Base-by-base conservation (phyloP, 495 filamentous ascomycete species). In the Penicillium mononematosum region DNA sequence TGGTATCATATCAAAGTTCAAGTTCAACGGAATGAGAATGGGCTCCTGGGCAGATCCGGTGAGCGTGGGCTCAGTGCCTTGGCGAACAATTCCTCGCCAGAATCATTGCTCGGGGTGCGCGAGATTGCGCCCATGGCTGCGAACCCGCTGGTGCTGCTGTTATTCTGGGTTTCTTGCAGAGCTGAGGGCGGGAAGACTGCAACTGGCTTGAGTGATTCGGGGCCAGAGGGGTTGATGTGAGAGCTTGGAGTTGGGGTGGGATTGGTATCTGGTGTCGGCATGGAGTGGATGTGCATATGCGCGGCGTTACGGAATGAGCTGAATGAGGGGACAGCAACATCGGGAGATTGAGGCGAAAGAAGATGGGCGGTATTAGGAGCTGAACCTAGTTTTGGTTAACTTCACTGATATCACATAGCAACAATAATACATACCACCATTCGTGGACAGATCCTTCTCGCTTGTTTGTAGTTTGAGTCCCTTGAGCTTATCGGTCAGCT, bases 51-150 rank as follows among this genome's bases (percentile, higher is more conserved):
- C 64, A 91, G 88, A 63, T 92, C 89, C 0, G 90, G 89, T 56
- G 87, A 88, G 32, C 88, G 81, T 8, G 89, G 89, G 59, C 86
- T 89, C 78, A 95, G 81, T 17, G 88, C 87, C 50, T 92, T 81
- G 19, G 89, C 89, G 64, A 93, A 95, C 25, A 92, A 76, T 12
- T 86, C 89, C 43, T 91, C 89, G 62, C 89, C 84, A 4, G 75
- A 79, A 10, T 85, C 83, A 9, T 74, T 69, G 50, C 61, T 72
- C 22, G 53, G 50, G 9, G 63, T 68, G 44, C 61, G 53, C 29
- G 69, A 50, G 8, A 71, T 52, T 0, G 68, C 60, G 48, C 58
- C 59, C 59, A 79, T 71, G 2, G 74, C 60, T 5, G 68, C 60
- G 38, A 81, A 77, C 0, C 71, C 71, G n/a, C 45, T 61, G 32